Conservation (phyloP, 805 yeast genomes). For the Myxozyma lipomycoides region DNA sequence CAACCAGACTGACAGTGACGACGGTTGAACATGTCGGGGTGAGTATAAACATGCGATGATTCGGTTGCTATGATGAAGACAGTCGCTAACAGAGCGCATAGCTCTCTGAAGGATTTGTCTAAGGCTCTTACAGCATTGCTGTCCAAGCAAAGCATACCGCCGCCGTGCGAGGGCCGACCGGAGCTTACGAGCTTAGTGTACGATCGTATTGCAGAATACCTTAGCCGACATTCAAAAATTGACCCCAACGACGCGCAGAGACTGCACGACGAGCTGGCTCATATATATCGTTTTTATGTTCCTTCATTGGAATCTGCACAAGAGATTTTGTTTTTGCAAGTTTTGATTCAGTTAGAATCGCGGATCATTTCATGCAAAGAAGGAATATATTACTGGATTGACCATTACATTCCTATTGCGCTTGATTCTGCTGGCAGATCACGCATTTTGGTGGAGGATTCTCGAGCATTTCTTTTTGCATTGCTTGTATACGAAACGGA, state of each 20-base stretch:
- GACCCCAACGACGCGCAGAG: slow-evolving; percentile 31
- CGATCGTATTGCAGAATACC: slow-evolving; percentile 12
- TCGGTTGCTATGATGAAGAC: too few relatives aligned
- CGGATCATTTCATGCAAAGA: slow-evolving; percentile 33
- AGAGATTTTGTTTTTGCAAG: slow-evolving; percentile 34
- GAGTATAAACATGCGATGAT: too few relatives aligned
- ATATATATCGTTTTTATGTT: slow-evolving; percentile 29
- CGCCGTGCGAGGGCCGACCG: slow-evolving; percentile 11
- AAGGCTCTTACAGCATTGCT: slow-evolving; percentile 20
- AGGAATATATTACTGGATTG: slow-evolving; percentile 46
- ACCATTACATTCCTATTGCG: slow-evolving; percentile 47
- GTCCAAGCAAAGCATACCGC: slow-evolving; percentile 2
- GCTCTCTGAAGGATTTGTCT: slow-evolving; percentile 24
- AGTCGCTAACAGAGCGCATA: too few relatives aligned
- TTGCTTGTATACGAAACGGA: slow-evolving; percentile 32
- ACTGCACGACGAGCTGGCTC: slow-evolving; percentile 38
- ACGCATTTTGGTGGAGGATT: slow-evolving; percentile 36
- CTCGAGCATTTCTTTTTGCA: slow-evolving; percentile 35
- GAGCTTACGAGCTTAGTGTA: slow-evolving; percentile 15
- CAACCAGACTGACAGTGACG: too few relatives aligned
- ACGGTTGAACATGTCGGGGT: too few relatives aligned
- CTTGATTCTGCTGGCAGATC: slow-evolving; percentile 55
- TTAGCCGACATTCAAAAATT: slow-evolving; percentile 17
- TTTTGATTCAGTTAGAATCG: slow-evolving; percentile 35
- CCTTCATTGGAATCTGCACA: slow-evolving; percentile 21